Base-by-base conservation (phyloP, 345 rosid genomes). In the Lepidium sativum region DNA sequence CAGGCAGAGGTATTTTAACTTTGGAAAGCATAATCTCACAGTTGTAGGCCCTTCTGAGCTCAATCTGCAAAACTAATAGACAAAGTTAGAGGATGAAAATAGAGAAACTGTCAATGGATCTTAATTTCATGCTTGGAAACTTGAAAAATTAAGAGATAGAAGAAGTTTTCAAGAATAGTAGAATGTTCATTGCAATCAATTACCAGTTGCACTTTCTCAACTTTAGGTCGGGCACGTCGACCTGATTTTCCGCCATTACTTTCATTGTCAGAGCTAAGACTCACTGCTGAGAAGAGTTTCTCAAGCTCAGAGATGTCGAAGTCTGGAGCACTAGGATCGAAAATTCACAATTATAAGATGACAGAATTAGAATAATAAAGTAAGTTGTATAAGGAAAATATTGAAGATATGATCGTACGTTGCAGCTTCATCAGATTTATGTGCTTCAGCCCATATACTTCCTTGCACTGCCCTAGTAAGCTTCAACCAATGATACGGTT, bases 151-250 rank as follows among this genome's bases (percentile, higher is more conserved):
- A 9, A 15, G 37, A 54, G 39, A 55, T 20, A 20, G 14, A 57
- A n/a, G 4, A 55, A 57, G 34, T 44, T 27, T 4, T 31, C 1
- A 5, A 59, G 50, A 59, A 65, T 11, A 50, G 29, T 21, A 42
- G 63, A 72, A 66, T 52, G 21, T 23, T 67, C 50, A 60, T 45
- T 60, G 68, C 77, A 60, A 67, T 45, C 61, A 61, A 77, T 80
- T 89, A 89, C 96, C 96, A 89, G 82, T 76, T 89, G 96, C 57
- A 89, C 80, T 86, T 80, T 89, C 60, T 86, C 94, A 66, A 77
- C 21, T 80, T 84, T 89, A 38, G 78, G 76, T 45, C 78, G 82
- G 33, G 75, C 43, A 29, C 68, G 70, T 33, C 84, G 86, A 78
- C 76, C 77, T 65, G 82, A 62, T 71, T 81, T 88, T 34, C 75